These are phyloP conservation scores for Prunus salicina DNA, from an alignment of 306 rosid genomes.

Conservation along the genomic window DNA sequence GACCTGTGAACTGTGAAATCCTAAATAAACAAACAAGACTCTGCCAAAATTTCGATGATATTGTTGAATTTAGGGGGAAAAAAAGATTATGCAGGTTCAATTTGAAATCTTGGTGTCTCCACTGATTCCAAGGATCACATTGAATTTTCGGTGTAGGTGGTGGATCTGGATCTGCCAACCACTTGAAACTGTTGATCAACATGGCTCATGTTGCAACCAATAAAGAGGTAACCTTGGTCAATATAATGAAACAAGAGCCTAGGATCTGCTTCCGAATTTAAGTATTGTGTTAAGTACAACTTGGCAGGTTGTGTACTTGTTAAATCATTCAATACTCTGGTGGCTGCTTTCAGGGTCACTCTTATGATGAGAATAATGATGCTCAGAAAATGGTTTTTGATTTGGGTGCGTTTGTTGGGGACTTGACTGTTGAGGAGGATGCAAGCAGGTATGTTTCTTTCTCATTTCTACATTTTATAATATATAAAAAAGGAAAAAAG, in stretches of 20 bases:
- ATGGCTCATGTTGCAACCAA: constrained; percentile 42
- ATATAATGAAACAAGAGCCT: not conserved
- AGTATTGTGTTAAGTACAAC: not conserved
- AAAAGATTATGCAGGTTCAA: too few relatives aligned
- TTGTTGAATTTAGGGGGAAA: too few relatives aligned
- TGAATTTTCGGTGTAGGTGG: not conserved
- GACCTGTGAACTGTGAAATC: not conserved
- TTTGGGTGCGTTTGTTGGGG: constrained; percentile 85
- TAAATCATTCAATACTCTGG: not conserved
- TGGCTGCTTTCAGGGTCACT: constrained; percentile 37
- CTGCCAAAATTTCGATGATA: too few relatives aligned
- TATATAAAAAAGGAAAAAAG: too few relatives aligned
- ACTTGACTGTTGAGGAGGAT: constrained; percentile 75
- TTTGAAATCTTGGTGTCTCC: not conserved
- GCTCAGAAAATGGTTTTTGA: constrained; percentile 48
- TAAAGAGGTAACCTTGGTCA: constrained; percentile 22
- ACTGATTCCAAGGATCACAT: not conserved
- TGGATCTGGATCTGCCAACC: not conserved
- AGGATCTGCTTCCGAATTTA: not conserved
- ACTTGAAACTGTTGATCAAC: not conserved
- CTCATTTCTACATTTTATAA: not conserved
- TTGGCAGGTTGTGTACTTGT: not conserved
- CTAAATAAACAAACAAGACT: too few relatives aligned
- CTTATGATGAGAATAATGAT: constrained; percentile 32
- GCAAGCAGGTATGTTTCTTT: constrained; percentile 46